Evolutionary conservation across 78 protist species (phyloP).

Genomic region (Blattamonas nauphoetae): DNA sequence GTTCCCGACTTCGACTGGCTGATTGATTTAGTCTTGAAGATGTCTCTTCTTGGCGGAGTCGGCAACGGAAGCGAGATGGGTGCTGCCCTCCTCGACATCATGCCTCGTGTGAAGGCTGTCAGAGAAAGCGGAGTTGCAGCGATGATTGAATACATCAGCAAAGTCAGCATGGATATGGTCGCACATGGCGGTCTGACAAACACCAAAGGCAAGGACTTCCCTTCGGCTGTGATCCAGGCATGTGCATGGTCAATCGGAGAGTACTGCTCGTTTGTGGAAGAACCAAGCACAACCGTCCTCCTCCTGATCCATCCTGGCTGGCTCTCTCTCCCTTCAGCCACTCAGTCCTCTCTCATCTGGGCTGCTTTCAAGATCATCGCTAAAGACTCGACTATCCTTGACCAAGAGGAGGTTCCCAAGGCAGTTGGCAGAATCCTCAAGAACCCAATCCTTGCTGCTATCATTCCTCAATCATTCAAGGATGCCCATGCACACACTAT

Average conservation of each 20-base stretch:
- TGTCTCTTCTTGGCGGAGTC: neutral
- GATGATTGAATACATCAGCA: neutral
- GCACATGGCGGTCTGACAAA: neutral
- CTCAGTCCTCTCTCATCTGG: neutral
- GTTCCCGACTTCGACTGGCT: slow-evolving; percentile 34
- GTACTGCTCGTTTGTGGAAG: neutral
- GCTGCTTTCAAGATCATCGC: slow-evolving; percentile 1
- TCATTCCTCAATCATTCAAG: neutral
- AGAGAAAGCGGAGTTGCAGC: neutral
- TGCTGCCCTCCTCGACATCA: neutral
- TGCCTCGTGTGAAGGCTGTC: slow-evolving; percentile 1
- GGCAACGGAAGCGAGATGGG: neutral
- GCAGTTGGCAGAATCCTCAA: neutral
- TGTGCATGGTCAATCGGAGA: slow-evolving; percentile 8
- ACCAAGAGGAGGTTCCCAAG: neutral
- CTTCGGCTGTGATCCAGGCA: neutral
- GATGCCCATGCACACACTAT: neutral
- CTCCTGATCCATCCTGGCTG: neutral
- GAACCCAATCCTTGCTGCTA: neutral
- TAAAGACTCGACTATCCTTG: neutral
- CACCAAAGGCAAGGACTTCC: neutral
- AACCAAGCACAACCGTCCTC: neutral
- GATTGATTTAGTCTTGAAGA: neutral
- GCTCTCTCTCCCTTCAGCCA: neutral
- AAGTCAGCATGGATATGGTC: neutral